These are phyloP conservation scores for Tylopilus intermedius DNA, from an alignment of 768 basidiomycete species.

Conservation along the genomic window DNA sequence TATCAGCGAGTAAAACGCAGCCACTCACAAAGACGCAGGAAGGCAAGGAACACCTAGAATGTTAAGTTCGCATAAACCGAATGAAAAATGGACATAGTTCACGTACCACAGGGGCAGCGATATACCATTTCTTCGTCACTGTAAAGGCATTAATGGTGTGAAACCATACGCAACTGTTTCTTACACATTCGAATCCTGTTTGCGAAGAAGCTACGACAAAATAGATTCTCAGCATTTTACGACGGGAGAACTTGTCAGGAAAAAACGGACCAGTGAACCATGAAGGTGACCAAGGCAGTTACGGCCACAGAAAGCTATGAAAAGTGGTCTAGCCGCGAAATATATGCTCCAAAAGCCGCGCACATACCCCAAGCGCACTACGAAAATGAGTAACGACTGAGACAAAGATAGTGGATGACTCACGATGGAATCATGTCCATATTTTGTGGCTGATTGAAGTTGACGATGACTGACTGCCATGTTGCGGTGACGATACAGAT, in stretches of 20 bases:
- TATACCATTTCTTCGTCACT: constrained; percentile 33
- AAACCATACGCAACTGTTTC: not conserved
- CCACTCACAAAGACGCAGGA: constrained; percentile 30
- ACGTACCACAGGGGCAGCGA: constrained; percentile 28
- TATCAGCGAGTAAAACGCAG: not conserved
- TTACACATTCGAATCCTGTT: constrained; percentile 32
- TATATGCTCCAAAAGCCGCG: not conserved
- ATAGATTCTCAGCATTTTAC: not conserved
- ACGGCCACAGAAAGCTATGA: constrained; percentile 30
- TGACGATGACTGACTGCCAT: constrained; percentile 27
- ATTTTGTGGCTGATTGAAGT: constrained; percentile 20
- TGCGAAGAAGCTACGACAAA: constrained; percentile 25
- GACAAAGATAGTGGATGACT: not conserved
- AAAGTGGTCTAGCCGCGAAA: not conserved
- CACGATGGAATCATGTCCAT: constrained; percentile 30
- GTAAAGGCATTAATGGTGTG: constrained; percentile 3
- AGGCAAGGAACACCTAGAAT: constrained; percentile 27
- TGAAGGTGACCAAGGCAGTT: constrained; percentile 28
- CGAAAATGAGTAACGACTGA: not conserved
- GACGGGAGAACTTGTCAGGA: too few species aligned
- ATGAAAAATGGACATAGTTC: not conserved
- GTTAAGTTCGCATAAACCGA: not conserved
- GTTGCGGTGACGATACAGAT: constrained; percentile 21
- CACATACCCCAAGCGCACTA: constrained; percentile 28
- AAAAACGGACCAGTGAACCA: constrained; percentile 29